Evolutionary conservation across 768 basidiomycete genomes (phyloP).

Genomic region (Amanita brunnescens): DNA sequence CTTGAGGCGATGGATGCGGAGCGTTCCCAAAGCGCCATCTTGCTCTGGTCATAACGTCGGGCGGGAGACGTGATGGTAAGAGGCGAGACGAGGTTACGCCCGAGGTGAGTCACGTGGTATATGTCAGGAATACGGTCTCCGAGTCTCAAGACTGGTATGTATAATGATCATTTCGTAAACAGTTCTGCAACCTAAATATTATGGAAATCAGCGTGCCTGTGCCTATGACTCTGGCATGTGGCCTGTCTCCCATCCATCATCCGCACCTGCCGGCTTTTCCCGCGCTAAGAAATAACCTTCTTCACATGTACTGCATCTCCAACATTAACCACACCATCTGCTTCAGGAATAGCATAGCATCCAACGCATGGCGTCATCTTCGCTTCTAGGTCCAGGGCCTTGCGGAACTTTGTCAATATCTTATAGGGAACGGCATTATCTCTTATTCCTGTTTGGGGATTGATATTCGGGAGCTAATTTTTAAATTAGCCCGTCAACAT

Average conservation of each 20-base stretch:
- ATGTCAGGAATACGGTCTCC: background rate
- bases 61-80: background rate
- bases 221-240: background rate
- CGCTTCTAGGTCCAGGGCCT: slow-evolving; percentile 40
- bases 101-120: background rate
- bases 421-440: slow-evolving; percentile 73
- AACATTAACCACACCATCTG: slow-evolving; percentile 44
- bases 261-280: background rate
- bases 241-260: background rate
- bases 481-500: background rate
- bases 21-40: slow-evolving; percentile 29
- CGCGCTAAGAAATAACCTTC: slow-evolving; percentile 20
- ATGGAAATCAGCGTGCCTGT: slow-evolving; percentile 3
- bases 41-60: slow-evolving; percentile 19
- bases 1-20: slow-evolving; percentile 13
- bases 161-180: no score
- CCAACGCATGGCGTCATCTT: slow-evolving; percentile 57
- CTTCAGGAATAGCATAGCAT: slow-evolving; percentile 49
- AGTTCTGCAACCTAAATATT: background rate
- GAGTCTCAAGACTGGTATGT: no score
- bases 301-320: slow-evolving; percentile 52
- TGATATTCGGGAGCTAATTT: slow-evolving; percentile 46
- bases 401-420: slow-evolving; percentile 65
- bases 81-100: background rate
- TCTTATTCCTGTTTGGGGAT: slow-evolving; percentile 50